Conservation (phyloP, 768 basidiomycete species). For the Neoboletus brunneissimus region DNA sequence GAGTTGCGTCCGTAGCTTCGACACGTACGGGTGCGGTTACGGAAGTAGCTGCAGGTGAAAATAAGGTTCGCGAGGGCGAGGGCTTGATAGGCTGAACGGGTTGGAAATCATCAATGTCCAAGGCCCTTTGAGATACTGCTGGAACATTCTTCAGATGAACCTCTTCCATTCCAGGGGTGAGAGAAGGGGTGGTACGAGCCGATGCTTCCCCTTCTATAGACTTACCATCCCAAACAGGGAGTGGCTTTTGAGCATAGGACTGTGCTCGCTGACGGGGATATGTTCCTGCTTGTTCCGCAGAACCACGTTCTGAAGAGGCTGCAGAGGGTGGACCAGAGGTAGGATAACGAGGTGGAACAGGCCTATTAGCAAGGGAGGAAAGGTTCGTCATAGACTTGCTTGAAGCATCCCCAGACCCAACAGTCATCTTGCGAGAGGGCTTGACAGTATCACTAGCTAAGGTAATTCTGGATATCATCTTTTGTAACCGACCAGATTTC, state of each 20-base stretch:
- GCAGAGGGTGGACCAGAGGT: slow-evolving; percentile 45
- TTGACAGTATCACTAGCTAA: slow-evolving; percentile 38
- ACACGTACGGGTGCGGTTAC: not conserved
- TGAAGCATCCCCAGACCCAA: slow-evolving; percentile 19
- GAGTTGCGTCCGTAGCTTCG: not conserved
- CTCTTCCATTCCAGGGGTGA: slow-evolving; percentile 6
- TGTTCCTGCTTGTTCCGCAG: slow-evolving; percentile 15
- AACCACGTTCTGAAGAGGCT: slow-evolving; percentile 35
- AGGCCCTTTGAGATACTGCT: slow-evolving; percentile 1
- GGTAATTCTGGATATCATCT: slow-evolving; percentile 80
- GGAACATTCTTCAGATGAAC: not conserved
- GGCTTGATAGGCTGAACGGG: slow-evolving; percentile 2
- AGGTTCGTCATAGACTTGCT: slow-evolving; percentile 40
- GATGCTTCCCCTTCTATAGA: slow-evolving; percentile 11
- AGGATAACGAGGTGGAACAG: slow-evolving; percentile 59
- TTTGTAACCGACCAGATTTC: slow-evolving; percentile 65
- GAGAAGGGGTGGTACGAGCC: slow-evolving; percentile 3
- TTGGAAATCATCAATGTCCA: slow-evolving; percentile 6
- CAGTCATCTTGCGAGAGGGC: slow-evolving; percentile 34
- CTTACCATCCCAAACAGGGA: slow-evolving; percentile 18
- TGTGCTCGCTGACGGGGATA: slow-evolving; percentile 29
- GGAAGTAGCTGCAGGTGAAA: slow-evolving; percentile 5
- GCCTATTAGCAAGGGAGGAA: slow-evolving; percentile 53
- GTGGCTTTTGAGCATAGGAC: slow-evolving; percentile 23
- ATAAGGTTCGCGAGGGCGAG: slow-evolving; percentile 1